Evolutionary conservation across 2,329 filamentous ascomycete species (phyloP), one percentile per base, ranked within the genome.

Genomic region (Talaromyces funiculosus): DNA sequence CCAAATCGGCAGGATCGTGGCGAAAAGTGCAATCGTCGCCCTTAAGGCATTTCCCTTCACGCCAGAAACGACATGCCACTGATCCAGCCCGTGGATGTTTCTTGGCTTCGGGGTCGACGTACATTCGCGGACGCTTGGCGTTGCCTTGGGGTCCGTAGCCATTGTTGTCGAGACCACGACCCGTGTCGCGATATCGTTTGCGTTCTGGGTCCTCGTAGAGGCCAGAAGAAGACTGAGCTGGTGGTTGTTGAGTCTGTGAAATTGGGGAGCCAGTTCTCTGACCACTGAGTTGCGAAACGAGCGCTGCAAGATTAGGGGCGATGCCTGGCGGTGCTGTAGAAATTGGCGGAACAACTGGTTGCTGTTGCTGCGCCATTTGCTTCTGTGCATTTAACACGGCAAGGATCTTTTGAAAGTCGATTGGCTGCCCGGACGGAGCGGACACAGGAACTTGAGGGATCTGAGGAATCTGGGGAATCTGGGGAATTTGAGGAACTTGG

Each of bases 41-140:
- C 65, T 84, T 84, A 60, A 77, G 72, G 67, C 82, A 84, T 65
- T 78, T 80, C 12, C 81, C 81, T 62, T 81, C 77, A 37, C 78
- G 73, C 77, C 78, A 84, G 68, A 80, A 84, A 61, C 77, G 77
- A 70, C 82, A 84, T 9, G 77, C 70, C 37, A 80, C 74, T 20
- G 76, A 69, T 55, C 77, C 77, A 61, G 74, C 74, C 63, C 78
- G 78, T 56, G 75, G 75, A 63, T 77, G 73, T 63, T 73, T 73
- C 61, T 74, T 75, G 12, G 60, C 51, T 57, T 68, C 68, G n/a
- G 61, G 60, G 9, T 73, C 68, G 4, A 66, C 68, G 60, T 69
- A 71, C 16, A 66, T 66, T 62, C 69, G 72, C 18, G 69, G 71
- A 18, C 75, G 73, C 49, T 61, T 61, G 22, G 60, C 38, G 12